phyloP scores from a whole-genome alignment of 495 filamentous ascomycete species.

The Penicillium riverlandense region DNA sequence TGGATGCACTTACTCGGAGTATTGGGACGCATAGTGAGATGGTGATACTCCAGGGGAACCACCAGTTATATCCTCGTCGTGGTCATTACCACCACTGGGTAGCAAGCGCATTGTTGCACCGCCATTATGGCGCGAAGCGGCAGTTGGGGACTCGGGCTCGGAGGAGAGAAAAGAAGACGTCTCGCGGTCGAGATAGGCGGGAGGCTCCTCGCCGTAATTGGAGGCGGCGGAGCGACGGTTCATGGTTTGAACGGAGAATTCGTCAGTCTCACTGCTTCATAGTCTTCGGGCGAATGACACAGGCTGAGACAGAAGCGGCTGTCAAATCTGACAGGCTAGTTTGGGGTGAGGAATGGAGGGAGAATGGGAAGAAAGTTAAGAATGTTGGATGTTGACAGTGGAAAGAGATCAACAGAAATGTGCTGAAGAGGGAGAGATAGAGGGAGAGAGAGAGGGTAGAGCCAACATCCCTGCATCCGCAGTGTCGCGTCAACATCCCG shows the following conservation, averaged over 20 bases:
- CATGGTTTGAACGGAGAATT: conserved; percentile 22
- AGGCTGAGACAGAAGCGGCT: conserved; percentile 1
- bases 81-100: conserved; percentile 43
- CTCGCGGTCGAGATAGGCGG: conserved; percentile 32
- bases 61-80: conserved; percentile 14
- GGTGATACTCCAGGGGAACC: conserved; percentile 3
- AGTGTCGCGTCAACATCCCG: too few species aligned
- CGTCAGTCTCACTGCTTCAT: conserved; percentile 22
- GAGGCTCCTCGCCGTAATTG: conserved; percentile 34
- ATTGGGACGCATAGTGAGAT: conserved; percentile 10
- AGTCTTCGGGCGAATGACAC: conserved; percentile 3
- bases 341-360: conserved; percentile 1
- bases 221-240: conserved; percentile 23
- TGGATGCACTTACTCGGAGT: conserved; percentile 30
- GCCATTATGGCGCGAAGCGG: conserved; percentile 25
- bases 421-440: too few species aligned
- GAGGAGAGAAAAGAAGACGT: conserved; percentile 19
- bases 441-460: too few species aligned
- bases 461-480: too few species aligned
- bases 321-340: conserved; percentile 5
- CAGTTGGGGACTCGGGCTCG: conserved; percentile 22
- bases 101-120: conserved; percentile 53
- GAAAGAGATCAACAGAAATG: background rate
- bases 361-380: background rate
- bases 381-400: background rate